phyloP scores from a whole-genome alignment of 2,329 filamentous ascomycete genomes.

The Colletotrichum sp. region DNA sequence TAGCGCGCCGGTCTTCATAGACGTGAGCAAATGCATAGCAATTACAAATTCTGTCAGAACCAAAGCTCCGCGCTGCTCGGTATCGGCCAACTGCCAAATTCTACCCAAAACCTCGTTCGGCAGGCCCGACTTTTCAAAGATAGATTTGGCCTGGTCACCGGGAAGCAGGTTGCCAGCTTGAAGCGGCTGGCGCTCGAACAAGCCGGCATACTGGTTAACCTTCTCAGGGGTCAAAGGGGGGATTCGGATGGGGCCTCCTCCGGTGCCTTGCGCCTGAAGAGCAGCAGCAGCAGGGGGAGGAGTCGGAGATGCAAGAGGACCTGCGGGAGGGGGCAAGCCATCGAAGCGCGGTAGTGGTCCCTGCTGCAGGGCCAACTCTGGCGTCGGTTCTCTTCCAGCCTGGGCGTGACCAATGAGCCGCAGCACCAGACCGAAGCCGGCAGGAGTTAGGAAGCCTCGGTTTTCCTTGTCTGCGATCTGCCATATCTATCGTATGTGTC shows the following conservation, averaged over 20 bases:
- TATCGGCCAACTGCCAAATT: constrained; percentile 96
- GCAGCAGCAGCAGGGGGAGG: constrained; percentile 53
- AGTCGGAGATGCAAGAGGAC: constrained; percentile 38
- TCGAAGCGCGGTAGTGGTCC: constrained; percentile 94
- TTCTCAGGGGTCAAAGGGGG: constrained; percentile 89
- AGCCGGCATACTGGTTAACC: constrained; percentile 82
- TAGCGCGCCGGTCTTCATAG: constrained; percentile 84
- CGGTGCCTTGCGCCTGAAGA: constrained; percentile 63
- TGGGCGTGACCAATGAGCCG: constrained; percentile 96
- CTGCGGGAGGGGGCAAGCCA: constrained; percentile 56
- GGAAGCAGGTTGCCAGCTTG: constrained; percentile 76
- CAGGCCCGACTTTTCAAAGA: constrained; percentile 91
- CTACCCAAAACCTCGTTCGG: constrained; percentile 90
- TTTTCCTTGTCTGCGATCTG: constrained; percentile 98
- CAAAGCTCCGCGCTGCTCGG: constrained; percentile 87
- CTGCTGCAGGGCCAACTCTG: constrained; percentile 82
- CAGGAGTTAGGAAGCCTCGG: constrained; percentile 87
- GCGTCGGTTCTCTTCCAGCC: constrained; percentile 79
- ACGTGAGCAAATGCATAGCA: constrained; percentile 95
- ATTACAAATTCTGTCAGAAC: constrained; percentile 94
- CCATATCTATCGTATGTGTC: constrained; percentile 75
- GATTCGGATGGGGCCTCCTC: constrained; percentile 77
- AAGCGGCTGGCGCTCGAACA: constrained; percentile 89
- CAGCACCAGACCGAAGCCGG: constrained; percentile 91
- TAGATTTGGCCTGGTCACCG: constrained; percentile 87